Evolutionary conservation across 495 filamentous ascomycete genomes (phyloP).

Genomic region (Trichoderma parareesei): DNA sequence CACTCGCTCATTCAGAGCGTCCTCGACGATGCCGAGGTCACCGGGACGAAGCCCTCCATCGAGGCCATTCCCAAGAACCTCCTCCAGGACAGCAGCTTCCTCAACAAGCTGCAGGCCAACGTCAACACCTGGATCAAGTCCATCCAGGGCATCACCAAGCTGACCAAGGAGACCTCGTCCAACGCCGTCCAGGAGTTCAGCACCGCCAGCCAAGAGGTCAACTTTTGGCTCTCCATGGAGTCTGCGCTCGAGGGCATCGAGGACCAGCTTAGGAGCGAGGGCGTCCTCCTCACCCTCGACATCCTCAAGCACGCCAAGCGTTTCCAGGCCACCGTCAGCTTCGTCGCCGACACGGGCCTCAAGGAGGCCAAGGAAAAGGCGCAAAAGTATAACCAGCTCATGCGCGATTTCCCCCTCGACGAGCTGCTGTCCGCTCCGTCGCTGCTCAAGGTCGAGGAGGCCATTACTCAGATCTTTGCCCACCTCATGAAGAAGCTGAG

Average conservation of each 20-base stretch:
- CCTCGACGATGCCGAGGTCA: slow-evolving; percentile 61
- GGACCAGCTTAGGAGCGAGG: slow-evolving; percentile 74
- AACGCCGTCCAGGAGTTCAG: slow-evolving; percentile 9
- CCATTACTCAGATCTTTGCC: slow-evolving; percentile 75
- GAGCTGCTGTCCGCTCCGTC: slow-evolving; percentile 90
- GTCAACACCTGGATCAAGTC: slow-evolving; percentile 98
- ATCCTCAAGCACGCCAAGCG: slow-evolving; percentile 92
- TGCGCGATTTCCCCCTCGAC: slow-evolving; percentile 95
- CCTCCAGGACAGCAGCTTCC: slow-evolving; percentile 76
- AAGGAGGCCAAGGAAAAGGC: slow-evolving; percentile 92
- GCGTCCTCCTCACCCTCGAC: slow-evolving; percentile 86
- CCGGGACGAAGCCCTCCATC: slow-evolving; percentile 55
- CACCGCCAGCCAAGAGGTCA: slow-evolving; percentile 92
- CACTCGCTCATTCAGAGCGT: slow-evolving; percentile 81
- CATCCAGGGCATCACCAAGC: slow-evolving; percentile 93
- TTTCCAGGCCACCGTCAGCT: slow-evolving; percentile 93
- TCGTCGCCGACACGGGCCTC: slow-evolving; percentile 86
- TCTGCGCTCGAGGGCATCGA: slow-evolving; percentile 84
- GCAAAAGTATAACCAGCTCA: slow-evolving; percentile 95
- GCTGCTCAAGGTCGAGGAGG: slow-evolving; percentile 80
- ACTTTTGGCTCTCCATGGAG: slow-evolving; percentile 97
- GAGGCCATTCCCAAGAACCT: slow-evolving; percentile 66
- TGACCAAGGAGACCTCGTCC: slow-evolving; percentile 73
- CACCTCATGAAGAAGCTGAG: slow-evolving; percentile 96
- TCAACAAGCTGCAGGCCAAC: slow-evolving; percentile 86